These are phyloP conservation scores for Claviceps cyperi DNA, from an alignment of 2,329 filamentous ascomycete genomes.

Conservation along the genomic window DNA sequence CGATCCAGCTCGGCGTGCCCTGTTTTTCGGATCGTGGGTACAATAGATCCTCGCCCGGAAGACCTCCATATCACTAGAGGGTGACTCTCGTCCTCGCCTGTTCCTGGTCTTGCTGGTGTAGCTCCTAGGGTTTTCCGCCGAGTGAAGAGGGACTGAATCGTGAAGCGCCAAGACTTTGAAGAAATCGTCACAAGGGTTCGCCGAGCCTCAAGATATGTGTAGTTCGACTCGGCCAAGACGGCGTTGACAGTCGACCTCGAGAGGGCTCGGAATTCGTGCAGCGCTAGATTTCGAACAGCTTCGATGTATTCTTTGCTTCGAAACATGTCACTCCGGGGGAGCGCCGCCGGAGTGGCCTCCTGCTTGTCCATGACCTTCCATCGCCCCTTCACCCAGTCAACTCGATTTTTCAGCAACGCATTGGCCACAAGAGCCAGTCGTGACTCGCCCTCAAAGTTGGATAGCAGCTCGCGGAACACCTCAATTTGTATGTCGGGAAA, in stretches of 20 bases:
- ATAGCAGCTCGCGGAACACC: constrained; percentile 70
- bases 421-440: constrained; percentile 65
- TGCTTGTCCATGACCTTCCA: constrained; percentile 35
- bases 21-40: constrained; percentile 50
- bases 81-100: constrained; percentile 42
- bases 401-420: constrained; percentile 56
- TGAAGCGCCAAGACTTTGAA: constrained; percentile 63
- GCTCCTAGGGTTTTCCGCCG: constrained; percentile 36
- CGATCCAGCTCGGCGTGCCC: constrained; percentile 49
- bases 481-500: constrained; percentile 74
- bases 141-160: constrained; percentile 55
- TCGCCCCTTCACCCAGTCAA: constrained; percentile 56
- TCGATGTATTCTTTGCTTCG: constrained; percentile 51
- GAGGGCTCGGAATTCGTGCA: constrained; percentile 62
- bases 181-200: constrained; percentile 54
- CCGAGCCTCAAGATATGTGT: constrained; percentile 60
- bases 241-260: constrained; percentile 61
- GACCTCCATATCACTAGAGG: constrained; percentile 48
- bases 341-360: constrained; percentile 15
- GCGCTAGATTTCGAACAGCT: constrained; percentile 53
- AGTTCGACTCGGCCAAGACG: constrained; percentile 68
- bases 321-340: constrained; percentile 52
- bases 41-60: constrained; percentile 37
- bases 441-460: constrained; percentile 61
- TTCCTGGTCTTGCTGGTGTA: constrained; percentile 18